Evolutionary conservation across 1,284 basidiomycete species (phyloP).

Genomic region (Heterobasidion annosum): DNA sequence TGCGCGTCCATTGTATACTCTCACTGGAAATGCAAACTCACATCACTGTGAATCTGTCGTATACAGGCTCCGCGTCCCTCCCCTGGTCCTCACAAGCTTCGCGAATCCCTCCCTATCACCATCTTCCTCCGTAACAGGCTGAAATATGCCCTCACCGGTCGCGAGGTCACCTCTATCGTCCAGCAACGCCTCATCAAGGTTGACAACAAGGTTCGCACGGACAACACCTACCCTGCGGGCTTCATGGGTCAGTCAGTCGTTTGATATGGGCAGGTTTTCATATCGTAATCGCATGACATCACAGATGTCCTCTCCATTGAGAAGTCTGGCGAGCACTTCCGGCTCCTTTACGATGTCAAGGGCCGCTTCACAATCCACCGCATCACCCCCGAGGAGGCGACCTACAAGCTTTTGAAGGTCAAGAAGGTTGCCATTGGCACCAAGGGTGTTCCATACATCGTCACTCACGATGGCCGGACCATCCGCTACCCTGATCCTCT

Average conservation of each 20-base stretch:
- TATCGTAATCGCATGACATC: slow-evolving; percentile 1
- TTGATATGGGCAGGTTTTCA: background rate
- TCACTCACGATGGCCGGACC: slow-evolving; percentile 99
- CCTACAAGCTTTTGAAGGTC: slow-evolving; percentile 98
- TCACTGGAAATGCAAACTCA: background rate
- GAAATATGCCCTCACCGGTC: slow-evolving; percentile 96
- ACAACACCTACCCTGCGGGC: slow-evolving; percentile 93
- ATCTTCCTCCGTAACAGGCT: slow-evolving; percentile 98
- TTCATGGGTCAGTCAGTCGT: slow-evolving; percentile 75
- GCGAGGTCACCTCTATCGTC: slow-evolving; percentile 93
- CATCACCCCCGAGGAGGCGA: slow-evolving; percentile 96
- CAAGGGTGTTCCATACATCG: slow-evolving; percentile 93
- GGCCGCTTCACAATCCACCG: slow-evolving; percentile 99
- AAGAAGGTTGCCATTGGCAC: slow-evolving; percentile 86
- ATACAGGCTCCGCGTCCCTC: slow-evolving; percentile 88
- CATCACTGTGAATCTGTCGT: background rate
- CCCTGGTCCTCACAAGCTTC: slow-evolving; percentile 97
- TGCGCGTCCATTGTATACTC: slow-evolving; percentile 36
- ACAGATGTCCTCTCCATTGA: slow-evolving; percentile 95
- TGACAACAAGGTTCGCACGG: slow-evolving; percentile 98
- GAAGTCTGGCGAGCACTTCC: slow-evolving; percentile 99
- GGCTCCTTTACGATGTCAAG: slow-evolving; percentile 98
- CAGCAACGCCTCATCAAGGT: slow-evolving; percentile 98
- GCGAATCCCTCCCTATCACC: slow-evolving; percentile 90
- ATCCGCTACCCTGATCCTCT: slow-evolving; percentile 98